A percentile compares a stretch with the other conserved stretches of the same genome.
These are phyloP conservation scores for Penicillium sp. DNA, from an alignment of 2,329 filamentous ascomycete genomes.

Conservation along the genomic window DNA sequence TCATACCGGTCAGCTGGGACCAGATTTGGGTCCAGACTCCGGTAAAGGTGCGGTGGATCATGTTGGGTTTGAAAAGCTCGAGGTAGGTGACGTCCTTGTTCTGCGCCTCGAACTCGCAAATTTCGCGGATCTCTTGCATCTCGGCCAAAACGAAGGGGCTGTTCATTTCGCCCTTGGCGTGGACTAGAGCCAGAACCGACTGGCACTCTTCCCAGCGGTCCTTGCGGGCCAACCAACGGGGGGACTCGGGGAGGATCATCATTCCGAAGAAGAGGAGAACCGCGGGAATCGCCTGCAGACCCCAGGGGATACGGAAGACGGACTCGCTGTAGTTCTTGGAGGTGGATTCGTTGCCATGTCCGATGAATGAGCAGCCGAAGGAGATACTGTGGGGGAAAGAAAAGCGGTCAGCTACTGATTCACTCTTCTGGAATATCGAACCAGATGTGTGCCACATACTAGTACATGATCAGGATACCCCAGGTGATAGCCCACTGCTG, in stretches of 20 bases:
- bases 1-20: constrained; percentile 75
- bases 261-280: constrained; percentile 58
- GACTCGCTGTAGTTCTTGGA: constrained; percentile 38
- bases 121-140: constrained; percentile 68
- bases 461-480: constrained; percentile 70
- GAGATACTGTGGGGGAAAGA: constrained; percentile 45
- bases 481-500: constrained; percentile 76
- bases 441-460: constrained; percentile 55
- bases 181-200: constrained; percentile 54
- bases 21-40: constrained; percentile 72
- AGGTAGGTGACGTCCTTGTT: constrained; percentile 68
- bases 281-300: constrained; percentile 61
- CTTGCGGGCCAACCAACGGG: constrained; percentile 62
- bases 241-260: constrained; percentile 54
- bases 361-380: constrained; percentile 9
- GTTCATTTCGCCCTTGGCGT: constrained; percentile 63
- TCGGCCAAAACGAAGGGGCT: constrained; percentile 66
- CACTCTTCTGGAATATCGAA: constrained; percentile 39
- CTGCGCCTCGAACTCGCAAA: constrained; percentile 68
- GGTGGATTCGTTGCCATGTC: constrained; percentile 24
- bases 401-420: not conserved
- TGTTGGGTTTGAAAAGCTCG: constrained; percentile 69
- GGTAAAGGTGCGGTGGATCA: constrained; percentile 70
- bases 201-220: constrained; percentile 57
- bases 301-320: constrained; percentile 65